Base-by-base conservation (phyloP, 768 basidiomycete genomes). In the Punctularia strigosozonata region DNA sequence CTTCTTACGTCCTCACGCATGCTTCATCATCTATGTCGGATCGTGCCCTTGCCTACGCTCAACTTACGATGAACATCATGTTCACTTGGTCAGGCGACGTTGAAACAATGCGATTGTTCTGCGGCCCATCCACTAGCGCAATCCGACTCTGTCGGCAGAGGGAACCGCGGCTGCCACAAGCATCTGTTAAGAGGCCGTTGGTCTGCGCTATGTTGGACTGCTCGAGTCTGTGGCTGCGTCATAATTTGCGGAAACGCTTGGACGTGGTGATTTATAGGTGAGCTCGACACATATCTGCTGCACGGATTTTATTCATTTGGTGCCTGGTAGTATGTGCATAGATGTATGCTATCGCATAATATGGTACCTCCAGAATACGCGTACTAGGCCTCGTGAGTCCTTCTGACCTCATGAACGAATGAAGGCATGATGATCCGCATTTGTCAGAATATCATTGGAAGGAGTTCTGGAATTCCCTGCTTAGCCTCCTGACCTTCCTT, bases 371-470 rank as follows among this genome's bases (percentile, higher is more conserved):
- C 69, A 75, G 43, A 62, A 65, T 71, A 31, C 72, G 78, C 21
- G 51, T 80, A 40, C 71, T 80, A 77, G 36, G 19, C 68, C 19
- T 12, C 15, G 31, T 43, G 18, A n/a, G 40, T 6, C n/a, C n/a
- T 24, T 44, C 4, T 18, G 10, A 20, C 24, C 20, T 6, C 23
- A 1, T 17, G 4, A 36, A 37, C 15, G 31, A 10, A n/a, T 5
- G 43, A 45, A 21, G 45, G 33, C 12, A 43, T n/a, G 7, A 22
- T 18, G 26, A 15, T 19, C 20, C 14, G 25, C 15, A 5, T n/a
- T n/a, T n/a, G n/a, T n/a, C 40, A 82, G 79, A 73, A 6, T 82
- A 82, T 46, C 59, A 73, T 31, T 83, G 81, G 80, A 59, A 64
- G 42, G 74, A 77, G 36, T 49, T 80, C 10, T 84, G 80, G 81